Evolutionary conservation across 2,329 filamentous ascomycete species (phyloP), one percentile per base, ranked within the genome.

Genomic region (Hypoxylon sp.): DNA sequence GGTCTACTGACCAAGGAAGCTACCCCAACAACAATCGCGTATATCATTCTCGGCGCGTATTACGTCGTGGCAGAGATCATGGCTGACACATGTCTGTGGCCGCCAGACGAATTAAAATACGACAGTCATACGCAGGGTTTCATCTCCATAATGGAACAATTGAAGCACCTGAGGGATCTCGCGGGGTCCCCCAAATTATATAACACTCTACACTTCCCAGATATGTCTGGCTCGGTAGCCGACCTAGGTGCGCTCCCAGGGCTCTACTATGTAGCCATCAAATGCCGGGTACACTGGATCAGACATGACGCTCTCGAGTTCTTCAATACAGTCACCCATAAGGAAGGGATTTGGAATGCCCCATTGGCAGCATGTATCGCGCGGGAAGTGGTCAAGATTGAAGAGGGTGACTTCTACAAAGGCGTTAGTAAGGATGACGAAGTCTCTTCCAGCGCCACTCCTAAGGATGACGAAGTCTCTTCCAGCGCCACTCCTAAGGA

Each of bases 211-310:
- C 65, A 65, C 13, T 52, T 55, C 32, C 60, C 74, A 30, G 74
- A 77, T 36, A 78, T 79, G 71, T 73, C 77, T n/a, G 65, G 71
- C 7, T 78, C 79, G 1, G 77, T 80, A 13, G 69, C 76, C 3
- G 83, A 85, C 61, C 75, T 83, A 9, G 83, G 83, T 7, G 82
- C 81, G 74, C 77, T 84, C 9, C 76, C 82, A 5, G 79, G 82
- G 0, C 75, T 85, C 2, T 85, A 84, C 64, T 85, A 79, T 64
- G 72, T 79, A 1, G 83, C 82, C 0, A 60, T 82, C 2, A 85
- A 86, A 65, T 87, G 84, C 45, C 82, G 85, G 0, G 73, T 80
- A 1, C 79, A 78, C 43, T 72, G 73, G 3, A 72, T 85, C 7
- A 78, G 84, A 36, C 64, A 76, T 0, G 80, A 82, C 5, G 71